These are phyloP conservation scores for Panaeolus cyanescens DNA, from an alignment of 768 basidiomycete genomes.

Conservation along the genomic window DNA sequence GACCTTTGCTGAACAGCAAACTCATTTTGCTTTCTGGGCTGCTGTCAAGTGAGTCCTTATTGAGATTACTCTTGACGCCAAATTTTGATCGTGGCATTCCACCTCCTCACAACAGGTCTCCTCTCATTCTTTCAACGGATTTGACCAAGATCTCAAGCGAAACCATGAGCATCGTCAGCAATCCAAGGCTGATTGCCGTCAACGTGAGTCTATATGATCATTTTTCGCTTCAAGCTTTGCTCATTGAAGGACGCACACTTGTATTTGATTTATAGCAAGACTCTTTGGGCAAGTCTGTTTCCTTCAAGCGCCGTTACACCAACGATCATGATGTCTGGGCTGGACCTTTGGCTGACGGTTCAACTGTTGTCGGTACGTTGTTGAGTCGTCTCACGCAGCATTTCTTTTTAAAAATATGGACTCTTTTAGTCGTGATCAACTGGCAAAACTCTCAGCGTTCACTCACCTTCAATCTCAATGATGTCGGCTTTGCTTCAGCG, in stretches of 20 bases:
- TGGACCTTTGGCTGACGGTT: constrained; percentile 48
- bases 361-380: constrained; percentile 42
- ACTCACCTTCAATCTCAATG: constrained; percentile 42
- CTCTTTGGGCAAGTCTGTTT: constrained; percentile 42
- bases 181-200: constrained; percentile 42
- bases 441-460: constrained; percentile 40
- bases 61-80: not conserved
- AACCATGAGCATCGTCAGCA: constrained; percentile 40
- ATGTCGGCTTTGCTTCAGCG: constrained; percentile 43
- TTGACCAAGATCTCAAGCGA: constrained; percentile 32
- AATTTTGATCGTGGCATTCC: not conserved
- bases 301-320: constrained; percentile 47
- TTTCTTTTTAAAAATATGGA: not conserved
- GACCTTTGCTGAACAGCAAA: constrained; percentile 42
- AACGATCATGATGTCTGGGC: constrained; percentile 53
- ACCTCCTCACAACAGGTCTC: constrained; percentile 28
- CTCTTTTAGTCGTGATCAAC: constrained; percentile 43
- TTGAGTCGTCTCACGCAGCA: not conserved
- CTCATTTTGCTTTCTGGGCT: constrained; percentile 56
- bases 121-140: constrained; percentile 47
- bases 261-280: constrained; percentile 38
- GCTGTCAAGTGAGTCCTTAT: constrained; percentile 39
- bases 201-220: constrained; percentile 38
- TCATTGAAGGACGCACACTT: not conserved
- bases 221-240: not conserved